A percentile compares a stretch with the other conserved stretches of the same genome.
phyloP scores from a whole-genome alignment of 495 filamentous ascomycete species.

The Aspergillus panamensis region DNA sequence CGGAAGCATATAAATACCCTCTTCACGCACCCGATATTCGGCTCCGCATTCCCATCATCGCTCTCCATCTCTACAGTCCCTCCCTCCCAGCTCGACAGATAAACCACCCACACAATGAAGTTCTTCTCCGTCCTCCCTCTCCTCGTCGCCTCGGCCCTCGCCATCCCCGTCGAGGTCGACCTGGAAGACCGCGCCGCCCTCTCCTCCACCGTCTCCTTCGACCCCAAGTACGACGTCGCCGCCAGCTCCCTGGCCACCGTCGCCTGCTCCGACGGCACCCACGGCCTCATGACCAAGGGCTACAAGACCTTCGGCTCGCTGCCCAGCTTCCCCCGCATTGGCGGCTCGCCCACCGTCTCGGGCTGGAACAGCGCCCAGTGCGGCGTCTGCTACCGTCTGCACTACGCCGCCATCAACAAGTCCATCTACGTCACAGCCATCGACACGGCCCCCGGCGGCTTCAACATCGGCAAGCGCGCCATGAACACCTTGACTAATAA shows the following conservation, averaged over 20 bases:
- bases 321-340: constrained; percentile 56
- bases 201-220: constrained; percentile 35
- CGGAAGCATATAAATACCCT: no score
- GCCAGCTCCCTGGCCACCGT: constrained; percentile 57
- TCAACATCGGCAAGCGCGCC: constrained; percentile 62
- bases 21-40: no score
- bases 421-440: constrained; percentile 65
- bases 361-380: constrained; percentile 60
- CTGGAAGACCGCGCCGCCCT: constrained; percentile 1
- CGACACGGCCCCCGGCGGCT: constrained; percentile 56
- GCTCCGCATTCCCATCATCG: no score
- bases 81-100: background rate
- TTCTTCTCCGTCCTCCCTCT: constrained; percentile 15
- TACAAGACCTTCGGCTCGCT: constrained; percentile 60
- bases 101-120: constrained; percentile 14
- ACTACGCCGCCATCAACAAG: constrained; percentile 44
- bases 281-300: constrained; percentile 59
- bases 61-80: no score
- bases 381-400: constrained; percentile 65
- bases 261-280: constrained; percentile 49
- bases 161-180: constrained; percentile 4
- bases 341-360: constrained; percentile 53
- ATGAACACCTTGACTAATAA: constrained; percentile 64
- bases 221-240: constrained; percentile 32
- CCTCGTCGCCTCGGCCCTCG: constrained; percentile 12